phyloP scores from a whole-genome alignment of 768 basidiomycete species.

The Kwoniella heveanensis region DNA sequence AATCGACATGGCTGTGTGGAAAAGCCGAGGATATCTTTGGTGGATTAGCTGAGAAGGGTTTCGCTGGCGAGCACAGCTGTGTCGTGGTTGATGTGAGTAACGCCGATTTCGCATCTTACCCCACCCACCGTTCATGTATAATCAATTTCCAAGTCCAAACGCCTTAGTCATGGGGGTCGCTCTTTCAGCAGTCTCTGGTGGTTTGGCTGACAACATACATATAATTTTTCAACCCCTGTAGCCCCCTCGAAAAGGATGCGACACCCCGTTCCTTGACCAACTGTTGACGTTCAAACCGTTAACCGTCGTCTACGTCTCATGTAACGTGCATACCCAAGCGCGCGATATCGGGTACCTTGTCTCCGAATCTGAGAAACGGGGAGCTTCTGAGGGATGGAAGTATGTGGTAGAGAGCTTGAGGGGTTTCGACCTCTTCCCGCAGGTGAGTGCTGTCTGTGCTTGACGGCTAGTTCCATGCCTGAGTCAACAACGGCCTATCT shows the following conservation, averaged over 20 bases:
- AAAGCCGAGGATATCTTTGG: slow-evolving; percentile 84
- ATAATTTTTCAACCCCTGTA: slow-evolving; percentile 56
- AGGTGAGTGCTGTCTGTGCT: slow-evolving; percentile 54
- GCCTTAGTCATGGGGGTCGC: too few relatives aligned
- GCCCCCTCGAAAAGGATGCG: slow-evolving; percentile 94
- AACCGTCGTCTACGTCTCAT: slow-evolving; percentile 85
- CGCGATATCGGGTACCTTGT: slow-evolving; percentile 78
- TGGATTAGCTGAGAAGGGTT: slow-evolving; percentile 40
- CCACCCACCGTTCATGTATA: too few relatives aligned
- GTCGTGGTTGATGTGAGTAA: slow-evolving; percentile 54
- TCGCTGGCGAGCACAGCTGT: slow-evolving; percentile 50
- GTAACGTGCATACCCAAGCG: slow-evolving; percentile 81
- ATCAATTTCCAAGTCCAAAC: too few relatives aligned
- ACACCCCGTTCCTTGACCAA: slow-evolving; percentile 71
- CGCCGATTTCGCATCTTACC: not conserved
- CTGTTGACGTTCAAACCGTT: slow-evolving; percentile 68
- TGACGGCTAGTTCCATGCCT: not conserved
- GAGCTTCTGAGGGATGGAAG: slow-evolving; percentile 56
- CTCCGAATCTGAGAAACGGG: slow-evolving; percentile 57
- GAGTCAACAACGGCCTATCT: not conserved
- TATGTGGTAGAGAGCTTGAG: slow-evolving; percentile 81
- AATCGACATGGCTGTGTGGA: slow-evolving; percentile 62
- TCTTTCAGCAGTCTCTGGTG: too few relatives aligned
- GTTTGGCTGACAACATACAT: not conserved
- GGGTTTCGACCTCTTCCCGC: slow-evolving; percentile 94